These are phyloP conservation scores for Tillandsia leiboldiana DNA, from an alignment of 176 grass and related monocot genomes.

Conservation along the genomic window DNA sequence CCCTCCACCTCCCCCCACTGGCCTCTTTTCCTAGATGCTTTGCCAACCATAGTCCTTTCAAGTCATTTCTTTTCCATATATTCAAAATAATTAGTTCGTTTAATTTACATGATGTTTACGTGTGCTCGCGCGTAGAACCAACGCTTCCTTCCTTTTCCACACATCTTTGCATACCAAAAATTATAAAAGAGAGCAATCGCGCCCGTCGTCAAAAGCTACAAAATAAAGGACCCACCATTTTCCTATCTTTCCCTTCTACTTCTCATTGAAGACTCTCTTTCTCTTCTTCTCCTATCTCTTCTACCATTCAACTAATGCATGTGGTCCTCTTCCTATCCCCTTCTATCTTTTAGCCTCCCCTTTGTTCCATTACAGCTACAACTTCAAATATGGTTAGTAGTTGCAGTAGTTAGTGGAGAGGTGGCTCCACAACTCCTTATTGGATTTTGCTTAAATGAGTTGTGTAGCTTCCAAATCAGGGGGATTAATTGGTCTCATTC, in stretches of 20 bases:
- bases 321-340: neutral
- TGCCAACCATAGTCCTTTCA: slow-evolving; percentile 3
- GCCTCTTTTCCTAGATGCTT: neutral
- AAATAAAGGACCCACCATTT: neutral
- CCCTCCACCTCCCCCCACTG: neutral
- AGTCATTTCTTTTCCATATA: neutral
- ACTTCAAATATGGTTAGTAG: neutral
- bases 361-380: neutral
- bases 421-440: neutral
- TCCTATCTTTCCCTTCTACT: neutral
- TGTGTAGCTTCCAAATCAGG: neutral
- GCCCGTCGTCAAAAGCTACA: neutral
- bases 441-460: neutral
- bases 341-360: neutral
- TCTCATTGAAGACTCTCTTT: neutral
- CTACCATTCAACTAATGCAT: neutral
- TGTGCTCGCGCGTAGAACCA: neutral
- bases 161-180: slow-evolving; percentile 3
- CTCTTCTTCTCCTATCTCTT: neutral
- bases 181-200: neutral
- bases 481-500: neutral
- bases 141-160: neutral
- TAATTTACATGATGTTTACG: slow-evolving; percentile 1
- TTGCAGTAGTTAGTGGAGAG: neutral
- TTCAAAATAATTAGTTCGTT: neutral